phyloP scores from a whole-genome alignment of 2,329 filamentous ascomycete species.

The Diaporthe sp. region DNA sequence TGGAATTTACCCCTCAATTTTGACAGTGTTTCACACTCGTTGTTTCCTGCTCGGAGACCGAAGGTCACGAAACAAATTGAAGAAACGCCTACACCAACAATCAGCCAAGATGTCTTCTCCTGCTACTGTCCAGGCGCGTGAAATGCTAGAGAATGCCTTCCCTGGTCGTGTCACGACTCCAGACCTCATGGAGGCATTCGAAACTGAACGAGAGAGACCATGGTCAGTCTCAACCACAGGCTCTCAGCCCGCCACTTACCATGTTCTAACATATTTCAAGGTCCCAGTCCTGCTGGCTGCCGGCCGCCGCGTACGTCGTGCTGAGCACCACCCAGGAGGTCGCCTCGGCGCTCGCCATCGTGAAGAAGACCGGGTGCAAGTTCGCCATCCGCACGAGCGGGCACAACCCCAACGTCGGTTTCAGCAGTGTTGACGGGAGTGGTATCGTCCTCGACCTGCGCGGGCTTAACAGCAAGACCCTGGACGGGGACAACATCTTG shows the following conservation, averaged over 20 bases:
- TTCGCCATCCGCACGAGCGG: constrained; percentile 41
- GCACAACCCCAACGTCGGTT: constrained; percentile 39
- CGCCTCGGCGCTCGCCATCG: constrained; percentile 28
- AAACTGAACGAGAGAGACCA: neutral
- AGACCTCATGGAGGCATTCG: neutral
- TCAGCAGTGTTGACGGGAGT: constrained; percentile 38
- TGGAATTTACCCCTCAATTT: neutral
- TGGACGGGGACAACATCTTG: constrained; percentile 27
- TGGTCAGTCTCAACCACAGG: neutral
- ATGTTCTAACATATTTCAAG: neutral
- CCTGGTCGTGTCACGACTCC: neutral
- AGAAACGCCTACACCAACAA: neutral
- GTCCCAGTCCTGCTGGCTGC: constrained; percentile 39
- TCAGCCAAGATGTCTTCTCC: constrained; percentile 7
- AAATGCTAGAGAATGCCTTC: neutral
- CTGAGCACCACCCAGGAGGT: constrained; percentile 37
- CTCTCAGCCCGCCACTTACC: neutral
- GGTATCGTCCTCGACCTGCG: constrained; percentile 42
- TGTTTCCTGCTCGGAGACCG: neutral
- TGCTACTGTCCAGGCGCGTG: neutral
- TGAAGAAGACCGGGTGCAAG: constrained; percentile 27
- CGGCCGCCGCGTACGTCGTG: constrained; percentile 37
- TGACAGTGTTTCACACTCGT: neutral
- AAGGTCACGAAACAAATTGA: neutral
- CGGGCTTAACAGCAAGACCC: constrained; percentile 25